Conservation (phyloP, 2,329 filamentous ascomycete genomes). For the Penicillium griseofulvum region DNA sequence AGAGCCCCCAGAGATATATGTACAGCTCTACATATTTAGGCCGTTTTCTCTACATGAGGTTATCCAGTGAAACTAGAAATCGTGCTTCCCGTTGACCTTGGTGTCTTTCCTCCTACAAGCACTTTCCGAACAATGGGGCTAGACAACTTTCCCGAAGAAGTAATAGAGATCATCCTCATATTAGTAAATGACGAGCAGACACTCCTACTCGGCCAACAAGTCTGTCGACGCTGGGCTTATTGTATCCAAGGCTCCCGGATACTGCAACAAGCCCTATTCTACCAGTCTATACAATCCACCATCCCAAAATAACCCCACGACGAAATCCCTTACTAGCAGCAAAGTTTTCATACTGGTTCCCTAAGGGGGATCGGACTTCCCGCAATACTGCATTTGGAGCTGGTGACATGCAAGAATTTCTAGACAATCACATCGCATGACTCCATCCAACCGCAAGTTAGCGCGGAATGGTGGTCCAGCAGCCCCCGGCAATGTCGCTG, state of each 20-base stretch:
- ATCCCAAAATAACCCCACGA: not conserved
- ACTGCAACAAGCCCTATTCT: not conserved
- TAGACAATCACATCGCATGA: not conserved
- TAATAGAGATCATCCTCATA: not conserved
- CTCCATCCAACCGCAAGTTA: not conserved
- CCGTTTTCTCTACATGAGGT: not conserved
- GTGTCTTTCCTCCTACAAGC: not conserved
- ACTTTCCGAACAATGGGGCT: not conserved
- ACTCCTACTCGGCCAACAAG: not conserved
- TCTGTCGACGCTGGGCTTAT: not conserved
- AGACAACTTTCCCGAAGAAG: not conserved
- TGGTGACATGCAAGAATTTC: not conserved
- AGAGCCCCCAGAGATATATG: not conserved
- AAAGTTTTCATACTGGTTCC: not conserved
- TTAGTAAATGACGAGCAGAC: not conserved
- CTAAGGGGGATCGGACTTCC: not conserved
- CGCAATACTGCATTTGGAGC: not conserved
- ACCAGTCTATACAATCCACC: not conserved
- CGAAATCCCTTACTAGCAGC: not conserved
- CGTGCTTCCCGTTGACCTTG: no score
- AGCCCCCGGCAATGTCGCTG: not conserved
- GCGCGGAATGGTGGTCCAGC: not conserved
- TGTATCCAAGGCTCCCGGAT: not conserved
- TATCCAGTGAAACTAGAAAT: not conserved
- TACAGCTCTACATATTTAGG: not conserved